phyloP scores from a whole-genome alignment of 2,329 filamentous ascomycete genomes.

The Colletotrichum cuscutae region DNA sequence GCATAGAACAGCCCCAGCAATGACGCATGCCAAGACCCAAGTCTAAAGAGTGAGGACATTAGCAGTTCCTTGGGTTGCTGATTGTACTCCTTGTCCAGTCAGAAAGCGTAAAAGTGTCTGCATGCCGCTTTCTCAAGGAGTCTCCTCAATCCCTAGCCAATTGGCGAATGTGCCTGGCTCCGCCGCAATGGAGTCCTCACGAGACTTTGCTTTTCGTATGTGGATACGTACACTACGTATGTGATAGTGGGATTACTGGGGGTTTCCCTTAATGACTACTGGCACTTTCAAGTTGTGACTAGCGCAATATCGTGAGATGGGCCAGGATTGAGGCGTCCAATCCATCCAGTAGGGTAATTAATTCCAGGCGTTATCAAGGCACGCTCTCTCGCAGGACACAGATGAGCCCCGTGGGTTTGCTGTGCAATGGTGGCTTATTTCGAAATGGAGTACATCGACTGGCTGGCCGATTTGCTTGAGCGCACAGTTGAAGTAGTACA shows the following conservation, averaged over 20 bases:
- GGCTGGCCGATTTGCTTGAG: neutral
- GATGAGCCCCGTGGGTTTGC: neutral
- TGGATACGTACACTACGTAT: neutral
- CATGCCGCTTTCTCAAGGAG: conserved; percentile 11
- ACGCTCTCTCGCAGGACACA: too few relatives aligned
- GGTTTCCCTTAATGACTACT: conserved; percentile 5
- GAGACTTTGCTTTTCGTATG: neutral
- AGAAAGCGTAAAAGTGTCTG: conserved; percentile 5
- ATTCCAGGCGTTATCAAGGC: too few relatives aligned
- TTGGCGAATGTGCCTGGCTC: neutral
- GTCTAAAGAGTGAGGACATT: neutral
- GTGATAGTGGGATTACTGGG: conserved; percentile 13
- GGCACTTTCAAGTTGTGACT: neutral
- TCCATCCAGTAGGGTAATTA: neutral
- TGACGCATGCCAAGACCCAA: conserved; percentile 28
- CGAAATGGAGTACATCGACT: neutral
- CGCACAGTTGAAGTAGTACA: neutral
- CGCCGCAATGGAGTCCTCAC: neutral
- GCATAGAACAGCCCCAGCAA: conserved; percentile 2
- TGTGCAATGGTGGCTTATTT: neutral
- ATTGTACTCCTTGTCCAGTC: conserved; percentile 11
- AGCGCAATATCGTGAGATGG: neutral
- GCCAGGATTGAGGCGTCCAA: conserved; percentile 15
- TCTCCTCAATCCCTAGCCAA: neutral
- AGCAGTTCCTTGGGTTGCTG: neutral